Base-by-base conservation (phyloP, 2,329 filamentous ascomycete genomes). In the Colletotrichum lini region DNA sequence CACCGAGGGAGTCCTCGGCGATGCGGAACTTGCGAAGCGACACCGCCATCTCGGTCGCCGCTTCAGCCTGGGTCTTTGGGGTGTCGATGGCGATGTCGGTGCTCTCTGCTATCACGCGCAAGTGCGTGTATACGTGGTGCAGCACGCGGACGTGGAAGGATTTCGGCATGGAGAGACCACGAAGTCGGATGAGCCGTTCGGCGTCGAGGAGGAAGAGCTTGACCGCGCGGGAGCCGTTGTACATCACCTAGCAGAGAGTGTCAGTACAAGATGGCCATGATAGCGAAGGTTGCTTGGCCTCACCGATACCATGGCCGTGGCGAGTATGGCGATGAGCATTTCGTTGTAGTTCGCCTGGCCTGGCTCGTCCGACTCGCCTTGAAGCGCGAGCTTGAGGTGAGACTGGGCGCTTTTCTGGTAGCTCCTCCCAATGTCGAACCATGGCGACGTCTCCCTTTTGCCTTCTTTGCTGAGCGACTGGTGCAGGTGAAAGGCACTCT, bases 91-190 rank as follows among this genome's bases (percentile, higher is more conserved):
- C 40, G n/a, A 72, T 49, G 2, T 76, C 53, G 0, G 77, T 77
- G 47, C 83, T 86, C 73, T 86, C 84, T n/a, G 83, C 78, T 21
- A 86, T 81, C 0, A 86, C 80, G 0, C 85, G 81, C 7, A 84
- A 77, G 60, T 83, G 84, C 0, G 81, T 82, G 69, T 86, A 86
- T 75, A 84, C 84, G 67, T 86, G 84, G 68, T 86, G 85, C 0
- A 87, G 74, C 0, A 86, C 73, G 2, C 84, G 81, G 0, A 81
- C 76, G 23, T 84, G 82, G 18, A 82, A 80, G 2, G 84, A 83
- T 49, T 84, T 84, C 9, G 74, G 76, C 4, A 79, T 79, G 7
- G 78, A 76, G 1, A 85, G 70, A 0, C 84, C 83, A 8, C 78
- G 77, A 8, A 82, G 62, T 1, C 80, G 80, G 6, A 86, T 84